phyloP scores from a whole-genome alignment of 257 asterid species.

The Oldenlandia corymbosa region DNA sequence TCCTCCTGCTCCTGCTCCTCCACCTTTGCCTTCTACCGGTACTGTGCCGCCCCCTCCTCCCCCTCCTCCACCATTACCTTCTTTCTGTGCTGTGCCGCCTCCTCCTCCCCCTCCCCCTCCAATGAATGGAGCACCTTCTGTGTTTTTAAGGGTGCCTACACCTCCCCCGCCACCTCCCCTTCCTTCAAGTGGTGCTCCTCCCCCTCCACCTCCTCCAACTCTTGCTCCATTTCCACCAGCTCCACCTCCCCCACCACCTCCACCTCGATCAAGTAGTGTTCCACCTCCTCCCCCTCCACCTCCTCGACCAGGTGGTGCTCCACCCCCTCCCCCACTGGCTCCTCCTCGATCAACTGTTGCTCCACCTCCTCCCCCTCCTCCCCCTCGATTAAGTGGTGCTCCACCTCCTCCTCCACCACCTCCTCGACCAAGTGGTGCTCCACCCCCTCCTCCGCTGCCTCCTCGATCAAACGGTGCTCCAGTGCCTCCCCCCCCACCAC shows the following conservation, averaged over 20 bases:
- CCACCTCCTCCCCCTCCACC: slow-evolving; percentile 29
- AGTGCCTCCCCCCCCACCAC: slow-evolving; percentile 27
- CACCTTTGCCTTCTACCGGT: too few relatives aligned
- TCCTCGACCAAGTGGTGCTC: slow-evolving; percentile 11
- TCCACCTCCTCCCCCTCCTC: slow-evolving; percentile 63
- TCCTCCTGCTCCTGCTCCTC: slow-evolving; percentile 32
- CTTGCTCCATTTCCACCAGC: slow-evolving; percentile 18
- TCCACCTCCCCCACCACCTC: slow-evolving; percentile 57
- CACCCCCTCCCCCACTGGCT: slow-evolving; percentile 58
- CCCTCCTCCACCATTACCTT: slow-evolving; percentile 41
- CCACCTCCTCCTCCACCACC: slow-evolving; percentile 26
- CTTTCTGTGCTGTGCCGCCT: slow-evolving; percentile 16
- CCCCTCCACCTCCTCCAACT: too few relatives aligned
- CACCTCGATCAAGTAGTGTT: slow-evolving; percentile 38
- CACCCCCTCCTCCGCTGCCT: slow-evolving; percentile 24
- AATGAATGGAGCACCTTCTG: slow-evolving; percentile 8
- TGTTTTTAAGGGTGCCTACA: slow-evolving; percentile 1
- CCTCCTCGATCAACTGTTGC: slow-evolving; percentile 41
- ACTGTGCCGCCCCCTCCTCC: slow-evolving; percentile 28
- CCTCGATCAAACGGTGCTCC: slow-evolving; percentile 20
- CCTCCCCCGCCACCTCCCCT: slow-evolving; percentile 24
- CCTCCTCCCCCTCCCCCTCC: slow-evolving; percentile 41
- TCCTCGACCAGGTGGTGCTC: slow-evolving; percentile 39
- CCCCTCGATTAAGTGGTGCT: slow-evolving; percentile 18
- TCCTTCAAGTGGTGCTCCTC: slow-evolving; percentile 13